Base-by-base conservation (phyloP, 2,329 filamentous ascomycete genomes). In the Huntiella abstrusa region DNA sequence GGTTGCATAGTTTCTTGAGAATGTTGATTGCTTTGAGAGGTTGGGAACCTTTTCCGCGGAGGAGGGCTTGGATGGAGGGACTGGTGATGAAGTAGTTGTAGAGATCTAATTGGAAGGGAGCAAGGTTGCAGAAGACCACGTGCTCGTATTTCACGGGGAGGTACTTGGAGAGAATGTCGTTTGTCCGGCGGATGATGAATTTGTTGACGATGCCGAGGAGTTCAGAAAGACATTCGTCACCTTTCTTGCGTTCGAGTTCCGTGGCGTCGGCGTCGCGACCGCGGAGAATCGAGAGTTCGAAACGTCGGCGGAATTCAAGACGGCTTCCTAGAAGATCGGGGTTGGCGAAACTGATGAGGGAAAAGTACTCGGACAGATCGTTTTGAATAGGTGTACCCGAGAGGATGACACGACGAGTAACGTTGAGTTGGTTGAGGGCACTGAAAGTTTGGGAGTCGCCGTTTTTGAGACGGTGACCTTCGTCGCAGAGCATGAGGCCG, bases 301-400 rank as follows among this genome's bases (percentile, higher is more conserved):
- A 98, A 39, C 82, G 78, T 60, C 96, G 96, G 53, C 88, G 80
- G 58, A 98, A 98, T 38, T 98, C 91, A 40, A 76, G 73, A 19
- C 87, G 76, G 6, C 83, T 91, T 12, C 91, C 91, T 2, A 98
- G 75, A 34, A 96, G 74, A 54, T 84, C 82, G 0, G 91, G 91
- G 54, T 98, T 98, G 22, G 91, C 91, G 56, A 98, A 98, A 60
- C 88, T 93, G 50, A 96, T 82, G 7, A 98, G 71, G 3, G 91
- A 79, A 56, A 95, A 98, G 61, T 98, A 98, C 58, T 98, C 91
- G 0, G 88, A 92, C n/a, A 98, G 64, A 58, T 98, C 91, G 56
- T 98, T 98, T 57, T 98, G 91, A 49, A 98, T 98, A 0, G 91
- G 91, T 1, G 91, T 98, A 50, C 91, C 91, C 0, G 91, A 96